These are phyloP conservation scores for Prunus persica DNA, from an alignment of 306 rosid genomes.

Conservation along the genomic window Prunus_persica_NCBIv2 NC_034016.1:15723501-15724000, in stretches of 20 bases:
- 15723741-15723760: slow-evolving; percentile 44
- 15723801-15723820: slow-evolving; percentile 37
- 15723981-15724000: slow-evolving; percentile 44
- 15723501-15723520: neutral
- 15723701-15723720: neutral
- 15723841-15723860: neutral
- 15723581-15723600: slow-evolving; percentile 22
- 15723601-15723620: slow-evolving; percentile 30
- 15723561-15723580: slow-evolving; percentile 4
- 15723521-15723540: neutral
- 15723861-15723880: neutral
- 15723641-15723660: neutral
- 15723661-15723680: neutral
- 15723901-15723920: neutral
- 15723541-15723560: neutral
- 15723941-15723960: slow-evolving; percentile 45
- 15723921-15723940: slow-evolving; percentile 31
- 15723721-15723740: neutral
- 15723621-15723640: neutral
- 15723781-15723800: slow-evolving; percentile 25
- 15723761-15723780: slow-evolving; percentile 40
- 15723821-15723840: slow-evolving; percentile 27
- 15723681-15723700: neutral
- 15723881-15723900: neutral
- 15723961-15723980: slow-evolving; percentile 39